Conservation (phyloP, 768 basidiomycete species). For the Megacollybia marginata region DNA sequence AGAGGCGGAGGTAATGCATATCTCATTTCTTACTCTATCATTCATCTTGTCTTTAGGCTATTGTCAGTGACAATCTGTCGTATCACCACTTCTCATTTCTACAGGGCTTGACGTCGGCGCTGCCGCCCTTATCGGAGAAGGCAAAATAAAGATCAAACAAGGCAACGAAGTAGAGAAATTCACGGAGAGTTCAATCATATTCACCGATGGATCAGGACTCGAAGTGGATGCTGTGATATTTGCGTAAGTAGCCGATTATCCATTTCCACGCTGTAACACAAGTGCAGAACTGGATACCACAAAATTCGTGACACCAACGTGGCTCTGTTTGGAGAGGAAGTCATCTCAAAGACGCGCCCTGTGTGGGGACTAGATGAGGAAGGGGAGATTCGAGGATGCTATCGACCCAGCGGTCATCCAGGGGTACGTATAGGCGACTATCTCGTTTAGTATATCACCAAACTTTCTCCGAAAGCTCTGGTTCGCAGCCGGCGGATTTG, state of each 20-base stretch:
- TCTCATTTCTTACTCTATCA: neutral
- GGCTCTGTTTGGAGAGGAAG: slow-evolving; percentile 26
- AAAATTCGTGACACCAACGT: slow-evolving; percentile 21
- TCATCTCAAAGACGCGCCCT: slow-evolving; percentile 19
- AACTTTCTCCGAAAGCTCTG: slow-evolving; percentile 21
- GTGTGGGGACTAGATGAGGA: slow-evolving; percentile 36
- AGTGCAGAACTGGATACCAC: slow-evolving; percentile 23
- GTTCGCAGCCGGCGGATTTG: slow-evolving; percentile 32
- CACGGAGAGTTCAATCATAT: slow-evolving; percentile 24
- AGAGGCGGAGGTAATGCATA: slow-evolving; percentile 21
- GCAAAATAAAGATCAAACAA: slow-evolving; percentile 53
- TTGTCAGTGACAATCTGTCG: slow-evolving; percentile 1
- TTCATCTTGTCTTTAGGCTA: slow-evolving; percentile 1
- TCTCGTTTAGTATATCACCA: neutral
- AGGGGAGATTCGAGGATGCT: slow-evolving; percentile 28
- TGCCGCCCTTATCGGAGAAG: slow-evolving; percentile 41
- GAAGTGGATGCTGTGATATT: slow-evolving; percentile 39
- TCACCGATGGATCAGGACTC: slow-evolving; percentile 30
- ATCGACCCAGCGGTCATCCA: slow-evolving; percentile 34
- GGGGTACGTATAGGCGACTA: slow-evolving; percentile 19
- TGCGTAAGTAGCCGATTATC: slow-evolving; percentile 20
- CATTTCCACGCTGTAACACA: neutral
- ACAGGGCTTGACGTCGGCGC: slow-evolving; percentile 39
- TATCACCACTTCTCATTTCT: neutral
- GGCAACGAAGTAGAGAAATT: slow-evolving; percentile 34